phyloP scores from a whole-genome alignment of 805 yeast genomes.

The Candida methanosorbosa region DNA sequence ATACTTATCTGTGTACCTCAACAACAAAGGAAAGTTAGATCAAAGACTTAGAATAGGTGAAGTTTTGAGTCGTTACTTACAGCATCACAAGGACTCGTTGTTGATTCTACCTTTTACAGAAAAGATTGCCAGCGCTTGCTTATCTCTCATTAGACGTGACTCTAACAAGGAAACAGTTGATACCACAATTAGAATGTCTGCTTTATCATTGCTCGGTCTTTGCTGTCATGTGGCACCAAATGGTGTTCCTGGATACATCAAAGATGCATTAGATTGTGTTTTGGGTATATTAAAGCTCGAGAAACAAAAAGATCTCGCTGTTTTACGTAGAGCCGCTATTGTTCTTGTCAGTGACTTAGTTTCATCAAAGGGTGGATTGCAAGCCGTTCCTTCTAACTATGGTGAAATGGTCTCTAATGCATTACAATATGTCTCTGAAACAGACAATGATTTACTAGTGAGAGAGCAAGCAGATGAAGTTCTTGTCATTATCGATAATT shows the following conservation, averaged over 20 bases:
- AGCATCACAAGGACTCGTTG: conserved; percentile 28
- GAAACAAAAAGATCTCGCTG: conserved; percentile 30
- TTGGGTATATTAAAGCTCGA: conserved; percentile 66
- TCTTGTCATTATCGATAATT: conserved; percentile 20
- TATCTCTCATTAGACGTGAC: conserved; percentile 20
- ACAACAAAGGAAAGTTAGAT: conserved; percentile 29
- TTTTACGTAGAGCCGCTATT: conserved; percentile 69
- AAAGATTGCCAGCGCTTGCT: conserved; percentile 32
- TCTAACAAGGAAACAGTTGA: conserved; percentile 27
- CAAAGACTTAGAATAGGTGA: conserved; percentile 78
- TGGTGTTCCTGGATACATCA: conserved; percentile 39
- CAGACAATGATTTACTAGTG: conserved; percentile 49
- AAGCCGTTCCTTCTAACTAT: conserved; percentile 23
- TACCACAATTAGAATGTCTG: conserved; percentile 67
- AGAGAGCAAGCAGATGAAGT: conserved; percentile 47
- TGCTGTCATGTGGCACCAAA: conserved; percentile 51
- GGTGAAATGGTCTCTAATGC: conserved; percentile 31
- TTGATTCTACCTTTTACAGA: conserved; percentile 28
- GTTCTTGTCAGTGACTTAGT: conserved; percentile 58
- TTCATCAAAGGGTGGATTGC: conserved; percentile 30
- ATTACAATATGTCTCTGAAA: conserved; percentile 34
- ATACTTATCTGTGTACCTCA: conserved; percentile 29
- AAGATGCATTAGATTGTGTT: conserved; percentile 64
- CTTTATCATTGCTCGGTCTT: conserved; percentile 77
- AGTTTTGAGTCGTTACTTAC: conserved; percentile 55